Base-by-base conservation (phyloP, 2,329 filamentous ascomycete genomes). In the Colletotrichum spaethianum region DNA sequence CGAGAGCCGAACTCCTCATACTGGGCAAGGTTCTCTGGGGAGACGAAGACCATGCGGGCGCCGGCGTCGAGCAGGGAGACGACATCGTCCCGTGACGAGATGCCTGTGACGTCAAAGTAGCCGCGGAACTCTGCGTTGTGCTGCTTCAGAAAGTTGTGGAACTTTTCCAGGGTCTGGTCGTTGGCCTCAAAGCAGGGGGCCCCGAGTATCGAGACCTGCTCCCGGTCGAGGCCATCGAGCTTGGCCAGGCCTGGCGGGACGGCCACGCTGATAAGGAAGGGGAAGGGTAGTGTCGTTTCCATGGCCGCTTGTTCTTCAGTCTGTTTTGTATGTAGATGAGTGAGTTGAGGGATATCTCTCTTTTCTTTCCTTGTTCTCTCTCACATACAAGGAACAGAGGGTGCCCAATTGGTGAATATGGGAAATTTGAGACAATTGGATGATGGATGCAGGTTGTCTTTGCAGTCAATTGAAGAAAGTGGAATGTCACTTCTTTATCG, bases 31-130 rank as follows among this genome's bases (percentile, higher is more conserved):
- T 94, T 93, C 68, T 91, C 87, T 59, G 91, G 88, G 23, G 89
- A 88, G 62, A 98, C 93, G 80, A 98, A 96, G 74, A 96, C 92
- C 80, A 93, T 96, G 63, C 91, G 90, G 8, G 95, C 94, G 72
- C 96, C 96, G 74, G 91, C 90, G 80, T 99, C 94, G 67, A 99
- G 90, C 44, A 98, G 87, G 57, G 93, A 89, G 65, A 96, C 84
- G 44, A 98, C 86, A 74, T 97, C 93, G 75, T 95, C 92, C 67
- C 86, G 85, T 14, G 91, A 91, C 40, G 89, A 82, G 48, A 98
- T 86, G 28, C 84, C 83, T 5, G 93, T 92, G 62, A 92, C 94
- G 77, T 98, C 94, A 75, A 98, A 89, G 80, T 93, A 95, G 75
- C 93, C 89, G 75, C 88, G 85, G 74, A 89, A 87, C 42, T 87